Conservation (phyloP, 148 eudicot genomes). For the Suaeda aralocaspica region DNA sequence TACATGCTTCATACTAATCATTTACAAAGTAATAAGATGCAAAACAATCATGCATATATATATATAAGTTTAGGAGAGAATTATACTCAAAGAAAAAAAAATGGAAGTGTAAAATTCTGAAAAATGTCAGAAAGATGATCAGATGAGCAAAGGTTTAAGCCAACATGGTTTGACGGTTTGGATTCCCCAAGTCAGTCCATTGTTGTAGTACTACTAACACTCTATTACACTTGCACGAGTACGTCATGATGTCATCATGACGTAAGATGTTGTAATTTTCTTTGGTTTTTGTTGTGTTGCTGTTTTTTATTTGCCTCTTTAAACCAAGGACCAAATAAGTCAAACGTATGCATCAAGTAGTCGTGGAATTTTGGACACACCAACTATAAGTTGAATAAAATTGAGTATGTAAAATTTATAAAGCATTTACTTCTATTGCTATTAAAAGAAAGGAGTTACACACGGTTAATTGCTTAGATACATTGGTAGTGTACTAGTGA, state of each 20-base stretch:
- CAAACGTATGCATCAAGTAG: conserved; percentile 34
- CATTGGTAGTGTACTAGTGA: background rate
- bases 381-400: background rate
- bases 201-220: background rate
- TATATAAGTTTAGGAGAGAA: too few species aligned
- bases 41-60: too few species aligned
- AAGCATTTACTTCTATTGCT: conserved; percentile 24
- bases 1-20: too few species aligned
- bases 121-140: conserved; percentile 18
- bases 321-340: conserved; percentile 5
- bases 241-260: conserved; percentile 1
- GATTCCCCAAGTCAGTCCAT: conserved; percentile 13
- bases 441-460: background rate
- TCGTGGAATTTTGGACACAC: conserved; percentile 19
- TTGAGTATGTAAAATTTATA: conserved; percentile 29
- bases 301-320: conserved; percentile 24
- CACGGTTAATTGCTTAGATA: background rate
- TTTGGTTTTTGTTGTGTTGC: conserved; percentile 24
- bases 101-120: conserved; percentile 5
- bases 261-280: background rate
- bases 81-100: too few species aligned
- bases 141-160: background rate
- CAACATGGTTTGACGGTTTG: conserved; percentile 18
- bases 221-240: background rate
- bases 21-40: too few species aligned